phyloP scores from a whole-genome alignment of 257 asterid genomes.

The Nicotiana tabacum region DNA sequence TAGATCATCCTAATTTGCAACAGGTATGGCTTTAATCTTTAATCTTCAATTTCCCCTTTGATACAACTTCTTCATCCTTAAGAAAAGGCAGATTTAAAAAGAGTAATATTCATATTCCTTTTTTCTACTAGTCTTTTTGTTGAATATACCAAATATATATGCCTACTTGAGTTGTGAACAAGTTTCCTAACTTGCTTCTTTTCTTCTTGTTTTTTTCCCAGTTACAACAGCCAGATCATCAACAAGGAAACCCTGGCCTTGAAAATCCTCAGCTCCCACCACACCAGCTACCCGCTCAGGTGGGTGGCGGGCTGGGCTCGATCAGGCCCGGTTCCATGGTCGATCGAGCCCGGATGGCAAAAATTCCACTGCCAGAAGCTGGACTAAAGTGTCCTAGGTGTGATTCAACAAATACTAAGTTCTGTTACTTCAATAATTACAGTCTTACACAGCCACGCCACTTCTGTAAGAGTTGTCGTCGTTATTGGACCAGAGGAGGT shows the following conservation, averaged over 20 bases:
- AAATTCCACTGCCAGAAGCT: slow-evolving; percentile 31
- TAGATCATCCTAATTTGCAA: slow-evolving; percentile 49
- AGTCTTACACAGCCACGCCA: slow-evolving; percentile 37
- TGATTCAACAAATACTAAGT: slow-evolving; percentile 37
- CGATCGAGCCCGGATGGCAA: slow-evolving; percentile 31
- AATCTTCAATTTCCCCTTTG: neutral
- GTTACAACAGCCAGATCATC: slow-evolving; percentile 33
- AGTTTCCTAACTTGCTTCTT: neutral
- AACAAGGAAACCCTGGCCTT: slow-evolving; percentile 23
- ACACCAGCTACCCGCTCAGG: slow-evolving; percentile 7
- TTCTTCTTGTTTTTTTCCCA: neutral
- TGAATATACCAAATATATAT: slow-evolving; percentile 33
- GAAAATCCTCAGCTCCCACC: slow-evolving; percentile 18
- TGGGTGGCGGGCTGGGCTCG: slow-evolving; percentile 22
- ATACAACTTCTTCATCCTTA: slow-evolving; percentile 17
- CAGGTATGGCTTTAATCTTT: slow-evolving; percentile 33
- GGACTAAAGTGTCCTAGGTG: slow-evolving; percentile 42
- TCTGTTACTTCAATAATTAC: slow-evolving; percentile 44
- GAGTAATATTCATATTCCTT: slow-evolving; percentile 26
- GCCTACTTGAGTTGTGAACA: neutral
- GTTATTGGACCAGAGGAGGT: slow-evolving; percentile 42
- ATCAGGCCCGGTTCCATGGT: slow-evolving; percentile 41
- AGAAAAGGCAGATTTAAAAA: slow-evolving; percentile 17
- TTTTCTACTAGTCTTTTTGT: slow-evolving; percentile 25
- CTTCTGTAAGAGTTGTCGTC: slow-evolving; percentile 40